Conservation (phyloP, 306 rosid species). For the Senna siamea region DNA sequence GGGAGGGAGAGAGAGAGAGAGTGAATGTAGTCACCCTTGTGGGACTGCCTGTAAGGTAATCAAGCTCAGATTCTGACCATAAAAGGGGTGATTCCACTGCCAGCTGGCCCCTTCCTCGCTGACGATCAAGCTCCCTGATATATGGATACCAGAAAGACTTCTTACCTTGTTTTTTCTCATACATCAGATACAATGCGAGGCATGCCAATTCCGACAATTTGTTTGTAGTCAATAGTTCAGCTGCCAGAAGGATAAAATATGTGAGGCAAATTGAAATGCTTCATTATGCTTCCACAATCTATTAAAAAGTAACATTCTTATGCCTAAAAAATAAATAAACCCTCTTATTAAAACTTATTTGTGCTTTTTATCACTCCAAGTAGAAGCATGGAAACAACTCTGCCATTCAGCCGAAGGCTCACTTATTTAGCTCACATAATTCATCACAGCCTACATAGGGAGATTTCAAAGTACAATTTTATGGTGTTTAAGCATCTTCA, state of each 20-base stretch:
- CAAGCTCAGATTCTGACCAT: constrained; percentile 88
- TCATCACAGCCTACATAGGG: neutral
- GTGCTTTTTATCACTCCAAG: neutral
- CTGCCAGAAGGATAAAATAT: constrained; percentile 57
- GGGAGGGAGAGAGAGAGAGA: neutral
- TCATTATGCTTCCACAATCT: neutral
- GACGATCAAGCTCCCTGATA: constrained; percentile 95
- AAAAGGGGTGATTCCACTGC: constrained; percentile 93
- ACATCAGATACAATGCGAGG: constrained; percentile 97
- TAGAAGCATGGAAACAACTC: constrained; percentile 18
- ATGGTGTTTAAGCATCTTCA: neutral
- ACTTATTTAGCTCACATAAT: constrained; percentile 9
- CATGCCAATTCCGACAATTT: constrained; percentile 98
- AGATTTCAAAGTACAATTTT: constrained; percentile 4
- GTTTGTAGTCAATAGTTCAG: constrained; percentile 92
- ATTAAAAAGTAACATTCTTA: constrained; percentile 11
- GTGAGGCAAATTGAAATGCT: constrained; percentile 25
- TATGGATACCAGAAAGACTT: constrained; percentile 95
- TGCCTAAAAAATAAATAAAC: constrained; percentile 25
- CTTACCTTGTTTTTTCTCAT: constrained; percentile 98
- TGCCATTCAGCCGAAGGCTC: neutral
- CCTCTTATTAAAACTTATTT: neutral
- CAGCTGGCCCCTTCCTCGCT: constrained; percentile 92
- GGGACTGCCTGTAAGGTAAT: constrained; percentile 87
- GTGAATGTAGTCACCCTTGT: constrained; percentile 63